phyloP scores from a whole-genome alignment of 345 rosid species.

The Aquilaria malaccensis region DNA sequence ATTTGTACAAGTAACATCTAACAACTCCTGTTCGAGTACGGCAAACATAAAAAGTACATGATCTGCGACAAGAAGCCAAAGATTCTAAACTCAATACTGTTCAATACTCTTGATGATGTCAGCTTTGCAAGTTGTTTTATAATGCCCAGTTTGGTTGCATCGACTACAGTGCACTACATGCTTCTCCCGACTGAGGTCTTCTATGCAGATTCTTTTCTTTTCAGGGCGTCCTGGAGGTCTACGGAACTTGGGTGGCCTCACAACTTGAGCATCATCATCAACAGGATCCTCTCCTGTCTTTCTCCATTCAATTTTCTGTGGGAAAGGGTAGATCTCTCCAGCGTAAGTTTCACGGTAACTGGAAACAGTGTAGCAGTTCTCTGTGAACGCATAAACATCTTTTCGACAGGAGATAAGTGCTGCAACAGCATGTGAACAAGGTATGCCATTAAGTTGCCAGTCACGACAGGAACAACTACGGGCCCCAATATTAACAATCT shows the following conservation, averaged over 20 bases:
- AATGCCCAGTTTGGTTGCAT: conserved; percentile 51
- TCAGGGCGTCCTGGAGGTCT: conserved; percentile 55
- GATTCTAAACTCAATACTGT: conserved; percentile 24
- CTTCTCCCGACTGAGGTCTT: conserved; percentile 38
- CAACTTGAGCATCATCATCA: conserved; percentile 22
- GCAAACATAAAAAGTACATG: no score
- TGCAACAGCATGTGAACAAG: conserved; percentile 60
- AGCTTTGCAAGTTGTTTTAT: conserved; percentile 56
- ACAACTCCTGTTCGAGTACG: no score
- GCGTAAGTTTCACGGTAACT: conserved; percentile 41
- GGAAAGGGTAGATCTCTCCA: conserved; percentile 28
- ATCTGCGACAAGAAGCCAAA: background rate
- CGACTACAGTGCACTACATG: conserved; percentile 49
- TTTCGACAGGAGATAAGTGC: conserved; percentile 37
- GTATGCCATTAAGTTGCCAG: conserved; percentile 53
- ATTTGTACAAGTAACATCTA: no score
- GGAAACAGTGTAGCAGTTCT: conserved; percentile 43
- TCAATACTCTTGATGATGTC: conserved; percentile 21
- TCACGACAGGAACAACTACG: conserved; percentile 45
- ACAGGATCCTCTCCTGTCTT: conserved; percentile 18
- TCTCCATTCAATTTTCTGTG: conserved; percentile 31
- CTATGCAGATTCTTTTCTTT: conserved; percentile 43
- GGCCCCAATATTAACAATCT: conserved; percentile 43
- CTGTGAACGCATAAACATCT: conserved; percentile 34
- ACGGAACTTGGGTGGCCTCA: conserved; percentile 44